Evolutionary conservation across 129 eudicot species (phyloP).

Genomic region (Glebionis coronaria): DNA sequence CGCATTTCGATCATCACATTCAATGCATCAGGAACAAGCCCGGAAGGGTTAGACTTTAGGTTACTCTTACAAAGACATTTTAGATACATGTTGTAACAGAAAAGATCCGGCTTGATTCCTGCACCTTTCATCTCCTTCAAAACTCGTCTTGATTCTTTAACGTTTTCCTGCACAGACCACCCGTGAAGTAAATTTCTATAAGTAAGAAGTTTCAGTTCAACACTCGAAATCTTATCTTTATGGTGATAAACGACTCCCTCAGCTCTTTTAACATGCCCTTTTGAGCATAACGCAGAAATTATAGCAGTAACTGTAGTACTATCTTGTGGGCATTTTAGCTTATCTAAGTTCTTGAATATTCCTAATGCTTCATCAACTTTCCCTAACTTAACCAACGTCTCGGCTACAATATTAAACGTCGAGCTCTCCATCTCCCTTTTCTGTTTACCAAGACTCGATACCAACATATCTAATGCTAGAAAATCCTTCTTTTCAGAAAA

Average conservation of each 20-base stretch:
- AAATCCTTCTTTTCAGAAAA: conserved; percentile 54
- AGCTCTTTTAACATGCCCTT: conserved; percentile 61
- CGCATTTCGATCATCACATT: conserved; percentile 67
- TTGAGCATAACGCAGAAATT: conserved; percentile 51
- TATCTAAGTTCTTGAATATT: conserved; percentile 52
- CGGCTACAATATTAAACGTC: conserved; percentile 44
- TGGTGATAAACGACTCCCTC: conserved; percentile 62
- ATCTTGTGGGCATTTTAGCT: conserved; percentile 47
- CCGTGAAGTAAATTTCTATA: conserved; percentile 64
- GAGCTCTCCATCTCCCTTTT: conserved; percentile 44
- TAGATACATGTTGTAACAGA: conserved; percentile 52
- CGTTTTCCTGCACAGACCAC: conserved; percentile 44
- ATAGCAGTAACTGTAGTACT: conserved; percentile 42
- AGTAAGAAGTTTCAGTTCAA: conserved; percentile 37
- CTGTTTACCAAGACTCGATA: conserved; percentile 45
- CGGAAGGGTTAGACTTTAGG: conserved; percentile 54
- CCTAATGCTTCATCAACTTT: conserved; percentile 64
- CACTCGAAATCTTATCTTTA: conserved; percentile 45
- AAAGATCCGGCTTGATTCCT: conserved; percentile 46
- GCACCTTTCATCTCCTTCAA: conserved; percentile 56
- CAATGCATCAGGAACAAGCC: conserved; percentile 59
- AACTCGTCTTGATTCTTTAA: conserved; percentile 53
- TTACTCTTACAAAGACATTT: conserved; percentile 53
- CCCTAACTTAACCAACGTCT: conserved; percentile 47
- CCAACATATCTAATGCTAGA: conserved; percentile 42